Conservation (phyloP, 768 basidiomycete genomes). For the Russula sp. region DNA sequence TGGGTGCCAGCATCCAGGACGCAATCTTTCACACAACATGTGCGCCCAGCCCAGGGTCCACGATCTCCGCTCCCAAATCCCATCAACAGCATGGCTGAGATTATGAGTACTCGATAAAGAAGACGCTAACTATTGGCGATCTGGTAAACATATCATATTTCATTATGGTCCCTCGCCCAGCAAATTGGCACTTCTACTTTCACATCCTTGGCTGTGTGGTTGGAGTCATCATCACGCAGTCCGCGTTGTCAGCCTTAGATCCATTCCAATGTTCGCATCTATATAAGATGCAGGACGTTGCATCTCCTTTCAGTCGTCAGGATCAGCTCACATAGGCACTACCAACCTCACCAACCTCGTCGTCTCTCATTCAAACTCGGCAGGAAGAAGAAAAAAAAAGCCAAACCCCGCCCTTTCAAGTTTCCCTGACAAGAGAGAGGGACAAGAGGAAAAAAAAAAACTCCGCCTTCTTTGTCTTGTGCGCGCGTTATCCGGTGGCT, state of each 20-base stretch:
- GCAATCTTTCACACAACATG: constrained; percentile 8
- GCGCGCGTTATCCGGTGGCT: neutral
- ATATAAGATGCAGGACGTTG: constrained; percentile 17
- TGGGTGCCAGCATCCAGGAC: constrained; percentile 6
- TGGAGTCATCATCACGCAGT: constrained; percentile 9
- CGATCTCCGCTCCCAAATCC: constrained; percentile 13
- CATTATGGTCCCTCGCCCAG: neutral
- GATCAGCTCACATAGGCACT: neutral
- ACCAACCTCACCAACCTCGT: neutral
- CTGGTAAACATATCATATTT: constrained; percentile 2
- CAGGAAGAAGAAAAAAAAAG: neutral
- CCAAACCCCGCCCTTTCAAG: neutral
- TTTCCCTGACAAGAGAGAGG: neutral
- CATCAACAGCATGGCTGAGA: neutral
- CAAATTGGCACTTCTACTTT: neutral
- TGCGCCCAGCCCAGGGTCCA: constrained; percentile 6
- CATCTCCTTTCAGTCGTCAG: constrained; percentile 5
- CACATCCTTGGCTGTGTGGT: constrained; percentile 4
- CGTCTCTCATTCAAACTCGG: neutral
- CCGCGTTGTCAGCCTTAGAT: constrained; percentile 9
- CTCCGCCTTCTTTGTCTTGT: neutral
- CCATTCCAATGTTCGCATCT: constrained; percentile 1
- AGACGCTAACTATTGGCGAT: neutral
- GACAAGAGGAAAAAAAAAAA: neutral
- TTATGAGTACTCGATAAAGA: neutral